phyloP scores from a whole-genome alignment of 768 basidiomycete species.

The Boletus subcaerulescens region DNA sequence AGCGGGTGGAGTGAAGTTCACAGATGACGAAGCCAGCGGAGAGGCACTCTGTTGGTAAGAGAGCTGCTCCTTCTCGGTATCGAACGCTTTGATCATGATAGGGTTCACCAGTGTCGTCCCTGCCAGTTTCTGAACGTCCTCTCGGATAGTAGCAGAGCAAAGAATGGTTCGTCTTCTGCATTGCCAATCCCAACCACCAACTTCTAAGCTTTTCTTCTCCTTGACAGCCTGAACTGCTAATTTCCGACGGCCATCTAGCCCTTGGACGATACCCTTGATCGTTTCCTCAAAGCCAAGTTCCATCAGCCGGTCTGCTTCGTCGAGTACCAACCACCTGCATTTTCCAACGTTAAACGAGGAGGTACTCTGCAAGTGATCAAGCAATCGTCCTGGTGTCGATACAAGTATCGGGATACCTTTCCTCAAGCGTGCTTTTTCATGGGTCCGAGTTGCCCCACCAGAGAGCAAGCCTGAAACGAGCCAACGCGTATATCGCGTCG shows the following conservation, averaged over 20 bases:
- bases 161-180: conserved; percentile 78
- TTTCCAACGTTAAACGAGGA: conserved; percentile 90
- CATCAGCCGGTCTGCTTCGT: conserved; percentile 97
- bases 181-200: conserved; percentile 85
- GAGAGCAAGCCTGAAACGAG: conserved; percentile 90
- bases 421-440: conserved; percentile 93
- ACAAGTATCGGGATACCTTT: conserved; percentile 96
- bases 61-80: conserved; percentile 37
- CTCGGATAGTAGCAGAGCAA: conserved; percentile 95
- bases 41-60: conserved; percentile 14
- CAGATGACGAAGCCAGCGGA: conserved; percentile 27
- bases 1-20: conserved; percentile 88
- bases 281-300: conserved; percentile 98
- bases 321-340: conserved; percentile 92
- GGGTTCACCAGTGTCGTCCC: conserved; percentile 78
- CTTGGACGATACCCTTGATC: conserved; percentile 83
- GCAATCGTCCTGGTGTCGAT: conserved; percentile 89
- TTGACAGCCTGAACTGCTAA: conserved; percentile 65
- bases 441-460: conserved; percentile 89
- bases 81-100: conserved; percentile 76
- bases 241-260: conserved; percentile 77
- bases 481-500: conserved; percentile 73
- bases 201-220: conserved; percentile 66
- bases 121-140: conserved; percentile 92
- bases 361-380: conserved; percentile 97